Base-by-base conservation (phyloP, 2,329 filamentous ascomycete genomes). In the Hysterium pulicare region DNA sequence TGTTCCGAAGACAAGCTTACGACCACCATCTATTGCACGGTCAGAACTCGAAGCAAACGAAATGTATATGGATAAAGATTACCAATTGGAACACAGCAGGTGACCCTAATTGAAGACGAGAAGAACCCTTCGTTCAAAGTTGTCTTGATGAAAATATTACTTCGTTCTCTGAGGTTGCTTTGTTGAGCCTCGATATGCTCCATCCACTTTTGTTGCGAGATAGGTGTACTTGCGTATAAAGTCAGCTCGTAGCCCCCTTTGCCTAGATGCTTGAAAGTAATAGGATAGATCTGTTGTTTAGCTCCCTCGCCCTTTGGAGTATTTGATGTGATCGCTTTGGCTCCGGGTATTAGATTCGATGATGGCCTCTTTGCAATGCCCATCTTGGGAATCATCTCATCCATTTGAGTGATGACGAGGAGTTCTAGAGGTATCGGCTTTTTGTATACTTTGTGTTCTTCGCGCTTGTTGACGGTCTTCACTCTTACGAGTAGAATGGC, bases 201-300 rank as follows among this genome's bases (percentile, higher is more conserved):
- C 63, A 98, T 89, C 85, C 93, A 98, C 69, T 97, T 98, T 66
- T 91, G 88, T 45, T 93, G 81, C 20, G 89, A 87, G 7, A 88
- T 86, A 54, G 88, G 84, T 45, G 88, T 94, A 8, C 85, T 83
- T 35, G 90, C 91, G 67, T 86, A 97, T 4, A 98, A 76, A 3
- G 90, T 93, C 57, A 90, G 74, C 64, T 96, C 91, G 62, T 96
- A 98, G 23, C 91, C 93, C 41, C 90, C 90, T 69, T 95, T 96
- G 37, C 93, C 93, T 46, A 98, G 78, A 74, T 96, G 90, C 54
- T 87, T 84, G 76, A 98, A 98, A 2, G 91, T 97, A 47, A 98
- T 94, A 0, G 93, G 93, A 71, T 88, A 94, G 35, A 87, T 89
- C 55, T 95, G 88, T 52, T 84, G 79, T 34, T 77, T 69, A 23